Percentiles rank a stretch among this genome's conserved stretches.
Evolutionary conservation across 2,329 filamentous ascomycete genomes (phyloP).

Genomic region (Colletotrichum tofieldiae): DNA sequence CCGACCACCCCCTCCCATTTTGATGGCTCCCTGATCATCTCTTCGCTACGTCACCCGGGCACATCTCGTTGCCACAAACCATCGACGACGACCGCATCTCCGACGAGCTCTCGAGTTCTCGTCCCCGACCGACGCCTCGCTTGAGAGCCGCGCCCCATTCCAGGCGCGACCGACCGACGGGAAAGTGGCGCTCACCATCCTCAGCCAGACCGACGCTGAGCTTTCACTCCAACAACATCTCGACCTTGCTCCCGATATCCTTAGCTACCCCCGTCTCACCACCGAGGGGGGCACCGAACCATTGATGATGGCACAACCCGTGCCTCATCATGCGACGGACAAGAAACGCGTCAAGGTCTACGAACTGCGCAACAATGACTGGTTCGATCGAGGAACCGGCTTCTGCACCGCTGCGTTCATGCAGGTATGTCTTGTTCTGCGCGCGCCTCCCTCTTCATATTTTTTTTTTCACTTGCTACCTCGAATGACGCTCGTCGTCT

Average conservation of each 20-base stretch:
- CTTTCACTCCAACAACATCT: conserved; percentile 74
- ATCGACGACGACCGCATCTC: conserved; percentile 34
- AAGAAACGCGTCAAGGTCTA: conserved; percentile 96
- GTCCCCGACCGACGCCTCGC: conserved; percentile 39
- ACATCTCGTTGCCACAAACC: conserved; percentile 38
- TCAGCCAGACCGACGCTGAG: conserved; percentile 68
- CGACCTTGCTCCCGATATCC: conserved; percentile 68
- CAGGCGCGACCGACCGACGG: conserved; percentile 43
- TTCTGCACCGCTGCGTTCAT: conserved; percentile 88
- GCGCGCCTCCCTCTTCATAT: conserved; percentile 16
- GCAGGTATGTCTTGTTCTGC: conserved; percentile 70
- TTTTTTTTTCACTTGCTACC: conserved; percentile 30
- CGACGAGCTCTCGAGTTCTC: conserved; percentile 26
- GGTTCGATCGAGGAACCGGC: conserved; percentile 97
- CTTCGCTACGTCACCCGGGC: conserved; percentile 41
- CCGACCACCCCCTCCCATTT: conserved; percentile 43
- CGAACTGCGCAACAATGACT: conserved; percentile 98
- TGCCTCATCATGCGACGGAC: conserved; percentile 78
- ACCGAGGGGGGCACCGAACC: conserved; percentile 71
- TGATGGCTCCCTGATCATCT: conserved; percentile 44
- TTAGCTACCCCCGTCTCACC: conserved; percentile 63
- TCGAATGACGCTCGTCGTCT: conserved; percentile 1
- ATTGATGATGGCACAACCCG: conserved; percentile 80
- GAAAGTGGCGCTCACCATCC: conserved; percentile 71
- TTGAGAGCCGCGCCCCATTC: conserved; percentile 40